Percentiles rank a stretch among this genome's conserved stretches.
phyloP scores from a whole-genome alignment of 495 filamentous ascomycete genomes.

The Sordaria brevicollis region DNA sequence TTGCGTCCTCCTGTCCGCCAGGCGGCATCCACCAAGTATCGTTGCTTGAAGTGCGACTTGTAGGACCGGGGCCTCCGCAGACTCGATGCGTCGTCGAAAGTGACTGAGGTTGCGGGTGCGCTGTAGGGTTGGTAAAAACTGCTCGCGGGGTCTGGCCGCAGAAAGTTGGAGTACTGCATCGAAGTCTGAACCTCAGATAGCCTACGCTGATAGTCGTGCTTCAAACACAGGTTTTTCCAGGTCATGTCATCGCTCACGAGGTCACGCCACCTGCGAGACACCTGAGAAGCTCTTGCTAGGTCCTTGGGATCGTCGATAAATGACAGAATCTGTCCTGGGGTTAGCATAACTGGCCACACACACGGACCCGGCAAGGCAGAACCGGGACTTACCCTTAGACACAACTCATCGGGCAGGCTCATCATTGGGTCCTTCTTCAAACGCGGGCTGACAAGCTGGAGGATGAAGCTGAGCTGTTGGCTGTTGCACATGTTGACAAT shows the following conservation, averaged over 20 bases:
- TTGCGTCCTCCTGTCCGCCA: conserved; percentile 84
- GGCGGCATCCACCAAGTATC: conserved; percentile 92
- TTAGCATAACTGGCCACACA: neutral
- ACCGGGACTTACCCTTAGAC: conserved; percentile 56
- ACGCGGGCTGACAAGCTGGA: conserved; percentile 81
- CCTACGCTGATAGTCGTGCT: conserved; percentile 70
- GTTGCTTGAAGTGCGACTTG: conserved; percentile 92
- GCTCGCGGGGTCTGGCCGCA: conserved; percentile 11
- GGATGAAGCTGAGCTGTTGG: conserved; percentile 88
- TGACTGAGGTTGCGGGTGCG: conserved; percentile 15
- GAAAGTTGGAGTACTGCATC: conserved; percentile 10
- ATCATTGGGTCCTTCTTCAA: conserved; percentile 94
- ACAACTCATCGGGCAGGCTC: conserved; percentile 82
- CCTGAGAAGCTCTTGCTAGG: conserved; percentile 82
- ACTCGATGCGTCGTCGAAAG: conserved; percentile 26
- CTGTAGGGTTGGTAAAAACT: neutral
- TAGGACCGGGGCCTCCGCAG: conserved; percentile 52
- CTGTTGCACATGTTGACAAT: conserved; percentile 87
- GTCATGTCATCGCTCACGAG: conserved; percentile 91
- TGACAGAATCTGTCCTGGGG: conserved; percentile 57
- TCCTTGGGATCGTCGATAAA: conserved; percentile 93
- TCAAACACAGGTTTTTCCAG: conserved; percentile 93
- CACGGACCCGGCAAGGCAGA: neutral
- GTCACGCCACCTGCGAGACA: conserved; percentile 87
- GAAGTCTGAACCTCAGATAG: conserved; percentile 34